A percentile compares a stretch with the other conserved stretches of the same genome.
phyloP scores from a whole-genome alignment of 2,329 filamentous ascomycete species.

The Arthrobotrys iridis region DNA sequence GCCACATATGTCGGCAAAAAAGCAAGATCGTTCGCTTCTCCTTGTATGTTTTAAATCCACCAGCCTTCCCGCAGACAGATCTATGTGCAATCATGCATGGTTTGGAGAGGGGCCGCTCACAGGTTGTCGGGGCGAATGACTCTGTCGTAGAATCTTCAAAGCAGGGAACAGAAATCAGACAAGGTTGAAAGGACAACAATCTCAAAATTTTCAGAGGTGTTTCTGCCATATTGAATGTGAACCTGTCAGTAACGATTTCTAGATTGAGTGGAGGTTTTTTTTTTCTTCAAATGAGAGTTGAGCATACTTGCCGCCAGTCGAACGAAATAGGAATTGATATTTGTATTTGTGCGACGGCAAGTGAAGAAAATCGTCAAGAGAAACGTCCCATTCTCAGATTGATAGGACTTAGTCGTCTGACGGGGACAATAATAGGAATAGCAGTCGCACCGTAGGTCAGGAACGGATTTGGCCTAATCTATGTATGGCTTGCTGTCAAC shows the following conservation, averaged over 20 bases:
- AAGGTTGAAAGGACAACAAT: slow-evolving; percentile 12
- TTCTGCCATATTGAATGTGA: slow-evolving; percentile 37
- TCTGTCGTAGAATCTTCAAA: slow-evolving; percentile 38
- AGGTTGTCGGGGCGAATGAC: slow-evolving; percentile 6
- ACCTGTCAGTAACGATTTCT: slow-evolving; percentile 14
- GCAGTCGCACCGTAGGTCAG: slow-evolving; percentile 47
- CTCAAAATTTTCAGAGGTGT: slow-evolving; percentile 39
- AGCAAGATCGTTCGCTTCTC: slow-evolving; percentile 53
- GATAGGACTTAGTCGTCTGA: slow-evolving; percentile 53
- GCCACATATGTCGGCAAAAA: slow-evolving; percentile 48
- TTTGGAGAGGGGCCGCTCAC: slow-evolving; percentile 45
- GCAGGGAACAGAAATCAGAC: slow-evolving; percentile 14
- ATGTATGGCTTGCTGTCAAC: slow-evolving; percentile 54
- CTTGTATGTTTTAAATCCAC: slow-evolving; percentile 51
- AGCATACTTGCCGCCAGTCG: slow-evolving; percentile 51
- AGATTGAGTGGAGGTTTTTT: slow-evolving; percentile 22
- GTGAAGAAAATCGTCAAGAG: slow-evolving; percentile 36
- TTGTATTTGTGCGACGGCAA: slow-evolving; percentile 48
- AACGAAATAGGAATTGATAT: slow-evolving; percentile 32
- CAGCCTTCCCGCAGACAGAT: slow-evolving; percentile 49
- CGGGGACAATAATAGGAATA: slow-evolving; percentile 54
- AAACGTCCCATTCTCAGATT: slow-evolving; percentile 22
- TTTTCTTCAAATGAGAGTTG: slow-evolving; percentile 34
- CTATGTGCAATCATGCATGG: slow-evolving; percentile 38
- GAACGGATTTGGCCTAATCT: slow-evolving; percentile 48